Evolutionary conservation across 768 basidiomycete genomes (phyloP).

Genomic region (Lentinula sp.): DNA sequence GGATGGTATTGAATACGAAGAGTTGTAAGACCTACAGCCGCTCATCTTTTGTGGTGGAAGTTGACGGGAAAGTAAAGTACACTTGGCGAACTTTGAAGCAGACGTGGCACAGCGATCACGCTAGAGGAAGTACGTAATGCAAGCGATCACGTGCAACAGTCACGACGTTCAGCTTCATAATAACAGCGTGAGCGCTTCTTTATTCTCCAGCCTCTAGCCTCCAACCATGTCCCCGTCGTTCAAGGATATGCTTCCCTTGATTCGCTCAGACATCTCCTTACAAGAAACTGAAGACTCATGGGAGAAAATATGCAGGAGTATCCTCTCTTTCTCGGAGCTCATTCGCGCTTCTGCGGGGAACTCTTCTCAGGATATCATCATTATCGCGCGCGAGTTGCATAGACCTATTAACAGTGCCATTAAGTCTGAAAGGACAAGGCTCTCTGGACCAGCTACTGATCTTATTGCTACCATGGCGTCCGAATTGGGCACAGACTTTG

Average conservation of each 20-base stretch:
- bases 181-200: background rate
- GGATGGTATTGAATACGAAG: background rate
- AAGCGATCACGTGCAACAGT: background rate
- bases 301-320: constrained; percentile 55
- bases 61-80: constrained; percentile 12
- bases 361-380: constrained; percentile 43
- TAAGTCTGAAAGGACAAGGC: constrained; percentile 66
- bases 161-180: too few species aligned
- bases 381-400: constrained; percentile 43
- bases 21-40: constrained; percentile 52
- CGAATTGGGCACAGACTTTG: constrained; percentile 56
- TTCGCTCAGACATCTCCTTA: constrained; percentile 25
- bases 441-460: constrained; percentile 64
- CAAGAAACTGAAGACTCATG: constrained; percentile 77
- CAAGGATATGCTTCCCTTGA: background rate
- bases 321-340: constrained; percentile 39
- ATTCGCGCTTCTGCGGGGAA: constrained; percentile 49
- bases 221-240: background rate
- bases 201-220: background rate
- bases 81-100: background rate
- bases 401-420: constrained; percentile 52
- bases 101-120: background rate
- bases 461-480: constrained; percentile 48
- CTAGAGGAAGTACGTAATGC: background rate
- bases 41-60: constrained; percentile 51